A percentile compares a stretch with the other conserved stretches of the same genome.
These are phyloP conservation scores for Syzygium malaccense DNA, from an alignment of 441 rosid species.

Conservation along the genomic window DNA sequence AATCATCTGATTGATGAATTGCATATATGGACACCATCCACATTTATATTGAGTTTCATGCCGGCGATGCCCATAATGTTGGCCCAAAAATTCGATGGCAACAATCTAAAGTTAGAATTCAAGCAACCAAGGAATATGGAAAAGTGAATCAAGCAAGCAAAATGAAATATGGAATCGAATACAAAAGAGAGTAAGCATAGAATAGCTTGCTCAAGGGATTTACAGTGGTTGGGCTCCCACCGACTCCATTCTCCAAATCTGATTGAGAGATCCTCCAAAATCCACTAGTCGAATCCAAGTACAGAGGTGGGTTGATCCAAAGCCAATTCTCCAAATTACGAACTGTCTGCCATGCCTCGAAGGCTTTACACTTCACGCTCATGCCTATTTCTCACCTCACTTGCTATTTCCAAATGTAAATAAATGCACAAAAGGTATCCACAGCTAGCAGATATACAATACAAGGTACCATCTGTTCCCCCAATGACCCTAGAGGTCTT, in stretches of 20 bases:
- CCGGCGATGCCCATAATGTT: background rate
- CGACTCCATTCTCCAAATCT: background rate
- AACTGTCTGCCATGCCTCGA: background rate
- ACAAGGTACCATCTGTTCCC: background rate
- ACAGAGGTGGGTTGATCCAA: background rate
- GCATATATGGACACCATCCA: background rate
- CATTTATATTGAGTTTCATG: background rate
- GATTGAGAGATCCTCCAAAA: background rate
- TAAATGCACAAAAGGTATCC: background rate
- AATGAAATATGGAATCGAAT: fast-evolving
- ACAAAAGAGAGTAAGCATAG: background rate
- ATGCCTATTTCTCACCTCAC: background rate
- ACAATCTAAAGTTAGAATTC: background rate
- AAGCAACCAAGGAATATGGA: background rate
- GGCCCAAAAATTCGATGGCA: background rate
- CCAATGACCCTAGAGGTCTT: background rate
- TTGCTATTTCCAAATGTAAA: background rate
- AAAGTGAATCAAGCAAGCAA: background rate
- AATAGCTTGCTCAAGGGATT: background rate
- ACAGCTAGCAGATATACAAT: background rate
- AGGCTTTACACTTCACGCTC: background rate
- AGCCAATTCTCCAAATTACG: background rate
- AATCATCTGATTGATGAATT: background rate
- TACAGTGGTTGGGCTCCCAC: background rate
- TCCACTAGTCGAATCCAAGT: background rate